Conservation (phyloP, 441 rosid genomes). For the Geranium incanum region DNA sequence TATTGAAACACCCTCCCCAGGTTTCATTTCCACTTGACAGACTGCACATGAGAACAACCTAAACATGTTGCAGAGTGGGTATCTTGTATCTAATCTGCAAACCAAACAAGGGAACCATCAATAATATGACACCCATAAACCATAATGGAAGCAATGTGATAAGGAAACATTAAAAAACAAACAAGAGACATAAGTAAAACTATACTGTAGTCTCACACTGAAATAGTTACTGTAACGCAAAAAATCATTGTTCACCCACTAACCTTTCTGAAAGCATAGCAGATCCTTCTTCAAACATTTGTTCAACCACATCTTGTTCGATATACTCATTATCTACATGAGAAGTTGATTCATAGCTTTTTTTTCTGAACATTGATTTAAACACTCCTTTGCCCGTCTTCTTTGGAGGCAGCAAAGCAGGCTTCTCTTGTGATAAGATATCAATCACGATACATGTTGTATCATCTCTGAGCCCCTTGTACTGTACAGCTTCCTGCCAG, state of each 20-base stretch:
- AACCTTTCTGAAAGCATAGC: conserved; percentile 97
- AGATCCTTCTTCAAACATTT: conserved; percentile 86
- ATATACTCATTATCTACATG: conserved; percentile 49
- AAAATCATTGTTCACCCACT: conserved; percentile 24
- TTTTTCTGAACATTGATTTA: conserved; percentile 70
- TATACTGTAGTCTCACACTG: neutral
- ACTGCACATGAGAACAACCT: conserved; percentile 89
- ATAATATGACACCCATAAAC: neutral
- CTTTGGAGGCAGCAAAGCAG: conserved; percentile 52
- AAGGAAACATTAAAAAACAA: conserved; percentile 6
- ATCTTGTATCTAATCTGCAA: conserved; percentile 86
- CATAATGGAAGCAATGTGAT: conserved; percentile 6
- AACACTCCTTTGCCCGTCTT: conserved; percentile 74
- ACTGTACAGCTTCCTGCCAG: conserved; percentile 69
- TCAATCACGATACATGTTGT: conserved; percentile 96
- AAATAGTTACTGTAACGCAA: conserved; percentile 9
- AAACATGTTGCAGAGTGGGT: conserved; percentile 96
- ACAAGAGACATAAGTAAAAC: conserved; percentile 7
- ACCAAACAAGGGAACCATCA: conserved; percentile 19
- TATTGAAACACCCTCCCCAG: conserved; percentile 87
- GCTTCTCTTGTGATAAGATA: conserved; percentile 71
- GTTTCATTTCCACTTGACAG: conserved; percentile 94
- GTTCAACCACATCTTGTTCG: conserved; percentile 80
- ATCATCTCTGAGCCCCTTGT: conserved; percentile 91
- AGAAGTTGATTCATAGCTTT: conserved; percentile 63